phyloP scores from a whole-genome alignment of 2,329 filamentous ascomycete genomes.

The Beauveria medogensis region DNA sequence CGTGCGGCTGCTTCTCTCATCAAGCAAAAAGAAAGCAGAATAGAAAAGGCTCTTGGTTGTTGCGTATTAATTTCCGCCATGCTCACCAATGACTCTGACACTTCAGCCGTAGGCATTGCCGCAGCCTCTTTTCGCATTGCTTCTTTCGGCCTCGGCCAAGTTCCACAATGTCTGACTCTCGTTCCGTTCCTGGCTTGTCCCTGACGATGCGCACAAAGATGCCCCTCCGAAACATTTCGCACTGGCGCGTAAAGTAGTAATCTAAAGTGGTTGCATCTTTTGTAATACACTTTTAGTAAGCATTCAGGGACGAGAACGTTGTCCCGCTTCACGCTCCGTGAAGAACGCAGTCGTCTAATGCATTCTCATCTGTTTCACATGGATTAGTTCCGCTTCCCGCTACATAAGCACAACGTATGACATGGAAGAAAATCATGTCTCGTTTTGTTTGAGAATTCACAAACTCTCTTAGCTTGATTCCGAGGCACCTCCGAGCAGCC shows the following conservation, averaged over 20 bases:
- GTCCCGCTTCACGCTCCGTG: background rate
- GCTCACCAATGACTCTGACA: background rate
- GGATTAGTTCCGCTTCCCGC: too few relatives aligned
- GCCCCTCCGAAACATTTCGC: background rate
- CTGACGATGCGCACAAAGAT: background rate
- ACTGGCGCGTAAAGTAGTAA: background rate
- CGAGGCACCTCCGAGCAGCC: too few relatives aligned
- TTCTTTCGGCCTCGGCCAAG: slow-evolving; percentile 5
- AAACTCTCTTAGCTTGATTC: too few relatives aligned
- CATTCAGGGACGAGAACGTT: background rate
- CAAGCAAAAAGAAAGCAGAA: background rate
- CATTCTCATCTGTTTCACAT: background rate
- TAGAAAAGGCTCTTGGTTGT: background rate
- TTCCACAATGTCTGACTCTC: slow-evolving; percentile 7
- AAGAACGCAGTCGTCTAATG: background rate
- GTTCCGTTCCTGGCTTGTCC: slow-evolving; percentile 9
- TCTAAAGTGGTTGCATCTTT: slow-evolving; percentile 7
- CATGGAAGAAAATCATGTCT: too few relatives aligned
- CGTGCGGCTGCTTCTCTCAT: background rate
- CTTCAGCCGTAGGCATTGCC: background rate
- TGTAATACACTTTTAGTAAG: background rate
- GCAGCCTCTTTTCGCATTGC: background rate
- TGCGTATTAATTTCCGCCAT: background rate
- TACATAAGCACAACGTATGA: too few relatives aligned
- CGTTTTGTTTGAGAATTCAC: too few relatives aligned